Base-by-base conservation (phyloP, 768 basidiomycete species). In the Asterophora parasitica region DNA sequence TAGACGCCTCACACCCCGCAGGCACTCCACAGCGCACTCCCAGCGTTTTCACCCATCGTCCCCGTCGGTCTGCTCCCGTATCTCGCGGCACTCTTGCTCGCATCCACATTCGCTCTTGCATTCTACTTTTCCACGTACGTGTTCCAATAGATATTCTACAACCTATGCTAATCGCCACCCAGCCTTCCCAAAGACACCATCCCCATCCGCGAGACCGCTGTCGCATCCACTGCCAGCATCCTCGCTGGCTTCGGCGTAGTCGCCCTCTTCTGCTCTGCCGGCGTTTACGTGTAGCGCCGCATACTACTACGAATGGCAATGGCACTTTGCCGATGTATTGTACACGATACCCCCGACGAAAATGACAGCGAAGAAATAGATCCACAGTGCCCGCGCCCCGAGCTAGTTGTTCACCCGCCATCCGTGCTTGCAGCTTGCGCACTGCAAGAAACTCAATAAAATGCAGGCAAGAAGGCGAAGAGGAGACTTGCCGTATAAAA, bases 121-220 rank as follows among this genome's bases (percentile, higher is more conserved):
- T 95, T 95, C 74, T 92, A 93, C 71, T 91, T 90, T 66, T 85
- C 92, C 51, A 95, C 82, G 83, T 88, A 61, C 51, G 82, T 75
- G 4, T 36, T 36, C 43, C 44, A 28, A 41, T 45, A 36, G n/a
- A 32, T 16, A 17, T 10, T 43, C 44, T 48, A 48, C 43, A 41
- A 44, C 42, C 46, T 16, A 15, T 43, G 28, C 59, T 33, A 43
- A 46, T 4, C 17, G 48, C 27, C 45, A 38, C 16, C 53, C 68
- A 94, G 92, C 43, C 78, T 95, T 30, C 85, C 88, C 54, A 91
- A 85, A 73, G 73, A 77, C 59, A 76, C 74, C 7, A 45, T 77
- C 35, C 70, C 88, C 23, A 51, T 80, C 45, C 78, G 79, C 46
- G 92, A 96, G 66, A 61, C 79, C 5, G 76, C 73, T 7, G 82